A percentile compares a stretch with the other conserved stretches of the same genome.
Conservation (phyloP, 2,329 filamentous ascomycete species). For the Penicillium sp. region DNA sequence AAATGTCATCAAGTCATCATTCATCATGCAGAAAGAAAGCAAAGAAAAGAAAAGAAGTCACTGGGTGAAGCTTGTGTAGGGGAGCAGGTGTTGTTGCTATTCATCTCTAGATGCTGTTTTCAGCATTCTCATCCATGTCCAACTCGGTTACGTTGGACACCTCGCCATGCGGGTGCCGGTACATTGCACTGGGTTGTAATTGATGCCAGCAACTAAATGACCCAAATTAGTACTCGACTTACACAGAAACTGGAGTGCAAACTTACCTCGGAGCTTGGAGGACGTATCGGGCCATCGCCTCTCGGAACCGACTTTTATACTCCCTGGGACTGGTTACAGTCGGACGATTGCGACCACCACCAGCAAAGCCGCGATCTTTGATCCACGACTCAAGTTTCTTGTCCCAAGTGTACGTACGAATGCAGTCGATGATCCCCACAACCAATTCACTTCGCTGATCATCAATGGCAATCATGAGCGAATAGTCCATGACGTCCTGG, state of each 20-base stretch:
- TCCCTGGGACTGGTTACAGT: constrained; percentile 97
- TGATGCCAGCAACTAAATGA: constrained; percentile 47
- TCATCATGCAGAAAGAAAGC: constrained; percentile 10
- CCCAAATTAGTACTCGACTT: constrained; percentile 2
- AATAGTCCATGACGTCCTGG: constrained; percentile 99
- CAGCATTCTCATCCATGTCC: constrained; percentile 21
- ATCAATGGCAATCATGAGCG: constrained; percentile 96
- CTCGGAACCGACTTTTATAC: constrained; percentile 92
- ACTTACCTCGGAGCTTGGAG: constrained; percentile 51
- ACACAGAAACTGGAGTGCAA: not conserved
- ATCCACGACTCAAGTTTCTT: constrained; percentile 99
- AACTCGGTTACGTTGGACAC: constrained; percentile 21
- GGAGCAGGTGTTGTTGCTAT: not conserved
- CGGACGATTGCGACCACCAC: constrained; percentile 76
- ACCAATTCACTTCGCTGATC: constrained; percentile 86
- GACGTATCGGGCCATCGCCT: constrained; percentile 89
- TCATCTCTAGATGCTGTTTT: not conserved
- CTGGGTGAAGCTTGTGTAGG: not conserved
- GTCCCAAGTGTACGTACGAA: constrained; percentile 98
- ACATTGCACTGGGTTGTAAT: constrained; percentile 36
- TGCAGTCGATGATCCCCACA: constrained; percentile 97
- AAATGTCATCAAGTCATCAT: constrained; percentile 18
- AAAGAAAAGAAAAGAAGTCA: not conserved
- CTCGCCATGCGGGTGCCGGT: constrained; percentile 32
- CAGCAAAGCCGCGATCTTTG: constrained; percentile 87